phyloP scores from a whole-genome alignment of 345 rosid genomes.

The Sonneratia caseolaris region DNA sequence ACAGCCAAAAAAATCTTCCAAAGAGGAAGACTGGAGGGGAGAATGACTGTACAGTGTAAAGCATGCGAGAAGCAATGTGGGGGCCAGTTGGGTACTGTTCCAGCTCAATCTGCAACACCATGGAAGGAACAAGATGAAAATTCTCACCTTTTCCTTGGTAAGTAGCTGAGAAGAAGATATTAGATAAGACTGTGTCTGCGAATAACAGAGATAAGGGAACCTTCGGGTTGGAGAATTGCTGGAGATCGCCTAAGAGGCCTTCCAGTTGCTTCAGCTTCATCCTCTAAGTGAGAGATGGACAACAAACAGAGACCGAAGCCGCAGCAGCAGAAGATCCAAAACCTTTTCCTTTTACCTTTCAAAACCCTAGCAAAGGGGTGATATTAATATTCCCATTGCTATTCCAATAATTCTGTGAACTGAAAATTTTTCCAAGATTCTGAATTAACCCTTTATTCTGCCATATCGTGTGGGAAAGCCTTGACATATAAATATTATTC shows the following conservation, averaged over 20 bases:
- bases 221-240: constrained; percentile 74
- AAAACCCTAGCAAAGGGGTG: background rate
- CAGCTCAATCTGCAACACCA: constrained; percentile 55
- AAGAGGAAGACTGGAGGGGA: background rate
- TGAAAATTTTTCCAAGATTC: too few species aligned
- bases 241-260: constrained; percentile 58
- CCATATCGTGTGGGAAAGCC: too few species aligned
- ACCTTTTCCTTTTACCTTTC: background rate
- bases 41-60: constrained; percentile 44
- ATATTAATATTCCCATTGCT: background rate
- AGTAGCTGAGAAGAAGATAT: background rate
- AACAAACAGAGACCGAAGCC: background rate
- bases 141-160: background rate
- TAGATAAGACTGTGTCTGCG: background rate
- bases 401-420: background rate
- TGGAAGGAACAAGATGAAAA: background rate
- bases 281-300: constrained; percentile 5
- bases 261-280: constrained; percentile 94
- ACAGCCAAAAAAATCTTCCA: background rate
- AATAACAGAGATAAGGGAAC: constrained; percentile 18
- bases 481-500: too few species aligned
- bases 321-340: background rate
- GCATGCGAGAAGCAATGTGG: constrained; percentile 95
- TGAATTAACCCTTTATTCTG: too few species aligned
- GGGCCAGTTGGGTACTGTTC: constrained; percentile 97